Conservation (phyloP, 345 rosid species). For the Populus deltoides region DNA sequence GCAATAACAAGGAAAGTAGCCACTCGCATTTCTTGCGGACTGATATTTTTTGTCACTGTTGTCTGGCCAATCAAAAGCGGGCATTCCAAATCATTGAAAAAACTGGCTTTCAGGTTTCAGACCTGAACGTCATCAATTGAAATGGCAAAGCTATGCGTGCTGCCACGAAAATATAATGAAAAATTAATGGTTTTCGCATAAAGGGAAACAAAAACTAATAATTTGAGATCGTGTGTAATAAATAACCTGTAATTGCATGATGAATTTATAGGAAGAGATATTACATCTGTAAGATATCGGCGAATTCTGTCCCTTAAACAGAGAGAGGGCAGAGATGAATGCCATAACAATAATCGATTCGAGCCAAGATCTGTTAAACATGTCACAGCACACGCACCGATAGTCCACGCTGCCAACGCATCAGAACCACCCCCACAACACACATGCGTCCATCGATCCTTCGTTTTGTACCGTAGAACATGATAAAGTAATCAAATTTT, state of each 20-base stretch:
- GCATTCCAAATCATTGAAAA: background rate
- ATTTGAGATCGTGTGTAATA: background rate
- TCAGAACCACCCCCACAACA: background rate
- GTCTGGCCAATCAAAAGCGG: background rate
- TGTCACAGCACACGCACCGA: background rate
- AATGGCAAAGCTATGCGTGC: background rate
- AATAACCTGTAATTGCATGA: background rate
- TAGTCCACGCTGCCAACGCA: background rate
- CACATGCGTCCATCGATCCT: background rate
- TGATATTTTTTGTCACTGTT: background rate
- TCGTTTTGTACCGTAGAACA: background rate
- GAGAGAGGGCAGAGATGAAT: background rate
- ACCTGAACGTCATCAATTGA: background rate
- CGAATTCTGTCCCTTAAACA: background rate
- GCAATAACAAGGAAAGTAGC: background rate
- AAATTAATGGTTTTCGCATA: background rate
- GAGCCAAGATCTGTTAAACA: background rate
- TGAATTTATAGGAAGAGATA: background rate
- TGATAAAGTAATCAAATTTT: background rate
- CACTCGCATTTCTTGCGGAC: background rate
- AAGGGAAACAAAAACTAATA: background rate
- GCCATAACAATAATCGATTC: background rate
- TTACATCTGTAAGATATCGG: background rate
- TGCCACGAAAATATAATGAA: background rate
- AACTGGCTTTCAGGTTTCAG: background rate